A percentile compares a stretch with the other conserved stretches of the same genome.
Evolutionary conservation across 176 grass and related monocot genomes (phyloP).

Genomic region (Musa beccarii): DNA sequence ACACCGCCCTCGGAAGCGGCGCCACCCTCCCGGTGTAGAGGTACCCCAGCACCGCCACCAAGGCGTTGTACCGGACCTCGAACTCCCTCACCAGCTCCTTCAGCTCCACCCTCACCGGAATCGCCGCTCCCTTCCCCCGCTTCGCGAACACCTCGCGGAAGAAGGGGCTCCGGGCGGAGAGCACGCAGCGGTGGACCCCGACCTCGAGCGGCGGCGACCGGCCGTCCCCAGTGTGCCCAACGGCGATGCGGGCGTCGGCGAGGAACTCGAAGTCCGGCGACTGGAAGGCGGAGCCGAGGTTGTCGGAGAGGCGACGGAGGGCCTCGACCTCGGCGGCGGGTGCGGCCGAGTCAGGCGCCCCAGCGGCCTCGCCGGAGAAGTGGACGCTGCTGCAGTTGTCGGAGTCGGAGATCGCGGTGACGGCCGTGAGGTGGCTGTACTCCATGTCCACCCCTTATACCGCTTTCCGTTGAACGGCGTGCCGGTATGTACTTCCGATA

Average conservation of each 20-base stretch:
- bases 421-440: conserved; percentile 24
- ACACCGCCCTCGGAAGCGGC: conserved; percentile 57
- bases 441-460: conserved; percentile 26
- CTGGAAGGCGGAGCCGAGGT: conserved; percentile 51
- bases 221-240: conserved; percentile 23
- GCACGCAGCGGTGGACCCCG: conserved; percentile 74
- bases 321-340: conserved; percentile 57
- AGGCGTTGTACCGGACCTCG: conserved; percentile 57
- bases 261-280: conserved; percentile 57
- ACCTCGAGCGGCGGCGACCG: conserved; percentile 1
- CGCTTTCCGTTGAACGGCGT: too few relatives aligned
- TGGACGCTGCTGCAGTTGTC: conserved; percentile 37
- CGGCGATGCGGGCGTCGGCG: conserved; percentile 45
- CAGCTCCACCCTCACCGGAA: conserved; percentile 15
- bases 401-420: conserved; percentile 43
- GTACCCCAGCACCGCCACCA: conserved; percentile 70
- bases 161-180: conserved; percentile 82
- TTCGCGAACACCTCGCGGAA: conserved; percentile 52
- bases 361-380: conserved; percentile 14
- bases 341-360: background rate
- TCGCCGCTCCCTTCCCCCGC: background rate
- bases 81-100: conserved; percentile 46
- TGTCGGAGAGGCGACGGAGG: conserved; percentile 84
- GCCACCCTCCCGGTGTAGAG: conserved; percentile 71
- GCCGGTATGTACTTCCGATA: too few relatives aligned